Evolutionary conservation across 768 basidiomycete species (phyloP).

Genomic region (Trametes maxima): DNA sequence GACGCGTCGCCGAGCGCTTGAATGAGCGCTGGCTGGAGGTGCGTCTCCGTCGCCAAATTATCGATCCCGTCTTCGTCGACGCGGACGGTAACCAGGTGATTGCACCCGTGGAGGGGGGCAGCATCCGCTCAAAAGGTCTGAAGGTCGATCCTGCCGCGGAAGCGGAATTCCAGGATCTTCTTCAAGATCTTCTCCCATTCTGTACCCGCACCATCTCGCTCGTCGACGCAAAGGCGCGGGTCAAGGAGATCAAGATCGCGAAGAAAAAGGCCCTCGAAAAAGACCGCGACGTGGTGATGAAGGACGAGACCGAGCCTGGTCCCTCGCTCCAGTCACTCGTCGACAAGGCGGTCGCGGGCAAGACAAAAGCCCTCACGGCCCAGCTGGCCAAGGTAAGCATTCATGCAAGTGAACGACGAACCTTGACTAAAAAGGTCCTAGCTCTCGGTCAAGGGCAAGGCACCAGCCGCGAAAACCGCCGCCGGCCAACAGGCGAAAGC

Average conservation of each 20-base stretch:
- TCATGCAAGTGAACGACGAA: not conserved
- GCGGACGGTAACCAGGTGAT: too few species aligned
- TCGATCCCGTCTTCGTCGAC: too few species aligned
- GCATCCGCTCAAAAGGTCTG: too few species aligned
- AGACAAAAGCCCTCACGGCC: not conserved
- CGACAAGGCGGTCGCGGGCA: conserved; percentile 2
- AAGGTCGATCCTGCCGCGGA: too few species aligned
- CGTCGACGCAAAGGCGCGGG: not conserved
- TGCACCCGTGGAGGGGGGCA: too few species aligned
- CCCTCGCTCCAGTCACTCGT: conserved; percentile 4
- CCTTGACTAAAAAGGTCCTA: not conserved
- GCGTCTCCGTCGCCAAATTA: too few species aligned
- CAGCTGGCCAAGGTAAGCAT: not conserved
- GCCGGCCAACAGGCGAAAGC: not conserved
- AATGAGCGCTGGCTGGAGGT: too few species aligned
- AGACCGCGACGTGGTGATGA: not conserved
- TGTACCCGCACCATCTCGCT: not conserved
- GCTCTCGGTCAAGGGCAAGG: not conserved
- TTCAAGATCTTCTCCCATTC: not conserved
- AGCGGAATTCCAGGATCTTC: not conserved
- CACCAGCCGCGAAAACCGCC: not conserved
- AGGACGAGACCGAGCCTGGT: not conserved
- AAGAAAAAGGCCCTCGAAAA: not conserved
- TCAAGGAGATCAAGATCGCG: not conserved
- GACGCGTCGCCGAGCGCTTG: too few species aligned